phyloP scores from a whole-genome alignment of 2,329 filamentous ascomycete species.

The Penicillium griseofulvum region DNA sequence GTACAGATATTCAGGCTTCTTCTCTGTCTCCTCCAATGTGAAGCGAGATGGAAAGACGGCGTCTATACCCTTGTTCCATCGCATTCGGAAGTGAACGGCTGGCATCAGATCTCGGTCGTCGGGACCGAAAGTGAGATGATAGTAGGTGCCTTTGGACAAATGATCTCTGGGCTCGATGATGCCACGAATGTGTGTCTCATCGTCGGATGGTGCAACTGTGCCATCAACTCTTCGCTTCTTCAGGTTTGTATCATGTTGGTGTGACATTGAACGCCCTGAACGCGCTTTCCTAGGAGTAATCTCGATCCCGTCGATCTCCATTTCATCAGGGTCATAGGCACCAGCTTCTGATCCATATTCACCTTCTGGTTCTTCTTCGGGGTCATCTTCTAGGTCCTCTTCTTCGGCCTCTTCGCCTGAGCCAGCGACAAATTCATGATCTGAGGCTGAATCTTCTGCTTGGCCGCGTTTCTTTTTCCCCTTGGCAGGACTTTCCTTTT shows the following conservation, averaged over 20 bases:
- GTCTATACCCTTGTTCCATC: constrained; percentile 49
- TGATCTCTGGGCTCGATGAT: constrained; percentile 36
- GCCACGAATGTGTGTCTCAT: constrained; percentile 39
- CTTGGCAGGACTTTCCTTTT: constrained; percentile 2
- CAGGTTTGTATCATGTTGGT: not conserved
- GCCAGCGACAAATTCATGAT: constrained; percentile 36
- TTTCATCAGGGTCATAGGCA: constrained; percentile 19
- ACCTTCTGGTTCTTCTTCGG: constrained; percentile 19
- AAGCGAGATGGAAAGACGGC: constrained; percentile 51
- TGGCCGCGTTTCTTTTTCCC: constrained; percentile 17
- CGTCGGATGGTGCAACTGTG: constrained; percentile 14
- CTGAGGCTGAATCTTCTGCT: constrained; percentile 27
- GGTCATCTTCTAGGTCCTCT: constrained; percentile 17
- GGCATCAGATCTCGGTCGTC: constrained; percentile 50
- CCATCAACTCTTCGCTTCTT: constrained; percentile 22
- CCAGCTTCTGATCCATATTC: constrained; percentile 21
- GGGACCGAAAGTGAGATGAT: constrained; percentile 53
- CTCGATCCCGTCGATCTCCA: constrained; percentile 9
- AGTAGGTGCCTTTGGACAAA: constrained; percentile 44
- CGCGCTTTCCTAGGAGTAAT: constrained; percentile 9
- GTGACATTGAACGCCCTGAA: not conserved
- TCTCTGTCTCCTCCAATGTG: constrained; percentile 31
- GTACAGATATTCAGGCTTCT: constrained; percentile 38
- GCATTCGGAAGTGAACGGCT: constrained; percentile 48
- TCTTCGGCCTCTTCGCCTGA: constrained; percentile 20